Evolutionary conservation across 192 early-diverging fungal genomes (phyloP), one percentile per base, ranked within the genome.

Genomic region (Neocallimastix lanati): DNA sequence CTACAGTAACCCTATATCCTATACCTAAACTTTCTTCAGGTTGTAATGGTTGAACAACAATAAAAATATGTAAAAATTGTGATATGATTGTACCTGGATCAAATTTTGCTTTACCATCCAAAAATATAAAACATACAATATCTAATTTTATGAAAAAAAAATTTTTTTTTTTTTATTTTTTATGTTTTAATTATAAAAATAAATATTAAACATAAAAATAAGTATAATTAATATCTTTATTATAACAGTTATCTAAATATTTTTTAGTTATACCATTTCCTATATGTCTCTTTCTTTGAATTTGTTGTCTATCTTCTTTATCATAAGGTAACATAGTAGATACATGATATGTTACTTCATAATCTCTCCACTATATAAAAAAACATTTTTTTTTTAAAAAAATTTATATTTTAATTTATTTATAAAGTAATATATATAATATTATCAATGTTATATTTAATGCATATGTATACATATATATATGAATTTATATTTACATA

Each of bases 281-380:
- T 78, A 88, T 85, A 79, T 88, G 87, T 28, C 84, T 50, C 77
- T 88, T 88, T 28, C 87, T 78, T 80, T 86, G 82, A 67, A 88
- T 85, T 76, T 88, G 87, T 81, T 88, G 87, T 12, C 13, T 13
- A 50, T 88, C 86, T 25, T 80, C 86, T 28, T 76, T 28, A 12
- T 38, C 82, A 77, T 76, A 87, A 4, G 87, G 87, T 21, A 88
- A 77, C 25, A 83, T 38, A 6, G 87, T 88, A 36, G 86, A 86
- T 28, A 86, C 85, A 76, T 88, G 87, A 78, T 81, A 88, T 80
- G 83, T 88, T 33, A 86, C 38, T 14, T 88, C 87, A 76, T 79
- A 87, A 12, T 81, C 35, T 29, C 83, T 38, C 82, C 84, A 87
- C 27, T 82, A 79, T 76, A 80, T 81, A 38, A 81, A 79, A 28